phyloP scores from a whole-genome alignment of 2,329 filamentous ascomycete species.

The Coniochaeta pulveracea region DNA sequence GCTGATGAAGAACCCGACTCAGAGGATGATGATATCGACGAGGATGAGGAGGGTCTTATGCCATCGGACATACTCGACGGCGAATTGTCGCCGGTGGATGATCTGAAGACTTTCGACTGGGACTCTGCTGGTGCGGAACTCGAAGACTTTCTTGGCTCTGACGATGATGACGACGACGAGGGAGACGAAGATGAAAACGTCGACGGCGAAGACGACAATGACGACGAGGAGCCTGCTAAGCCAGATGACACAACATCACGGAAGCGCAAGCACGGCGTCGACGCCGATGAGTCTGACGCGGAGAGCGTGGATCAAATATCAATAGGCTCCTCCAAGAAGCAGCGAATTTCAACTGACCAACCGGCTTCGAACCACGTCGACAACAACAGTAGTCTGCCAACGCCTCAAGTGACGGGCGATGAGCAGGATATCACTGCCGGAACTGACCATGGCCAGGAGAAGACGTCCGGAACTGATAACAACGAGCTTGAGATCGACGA shows the following conservation, averaged over 20 bases:
- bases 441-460: slow-evolving; percentile 12
- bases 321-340: slow-evolving; percentile 37
- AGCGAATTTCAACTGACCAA: slow-evolving; percentile 30
- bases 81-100: slow-evolving; percentile 40
- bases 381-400: slow-evolving; percentile 26
- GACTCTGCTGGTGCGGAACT: slow-evolving; percentile 59
- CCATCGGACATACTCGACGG: slow-evolving; percentile 35
- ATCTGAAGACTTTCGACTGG: slow-evolving; percentile 49
- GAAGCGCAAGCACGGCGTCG: slow-evolving; percentile 7
- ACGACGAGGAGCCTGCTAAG: slow-evolving; percentile 13
- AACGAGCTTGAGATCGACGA: slow-evolving; percentile 30
- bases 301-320: slow-evolving; percentile 7
- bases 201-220: slow-evolving; percentile 19
- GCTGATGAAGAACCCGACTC: slow-evolving; percentile 21
- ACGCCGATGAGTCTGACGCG: slow-evolving; percentile 12
- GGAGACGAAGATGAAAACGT: slow-evolving; percentile 26
- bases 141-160: slow-evolving; percentile 57
- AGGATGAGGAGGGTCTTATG: slow-evolving; percentile 34
- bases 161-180: slow-evolving; percentile 37
- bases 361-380: slow-evolving; percentile 25
- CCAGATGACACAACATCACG: not conserved
- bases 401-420: slow-evolving; percentile 27
- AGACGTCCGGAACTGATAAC: slow-evolving; percentile 8
- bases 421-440: slow-evolving; percentile 22
- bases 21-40: slow-evolving; percentile 21